These are phyloP conservation scores for Peronospora tabacina DNA, from an alignment of 352 stramenopile genomes.

Conservation along the genomic window DNA sequence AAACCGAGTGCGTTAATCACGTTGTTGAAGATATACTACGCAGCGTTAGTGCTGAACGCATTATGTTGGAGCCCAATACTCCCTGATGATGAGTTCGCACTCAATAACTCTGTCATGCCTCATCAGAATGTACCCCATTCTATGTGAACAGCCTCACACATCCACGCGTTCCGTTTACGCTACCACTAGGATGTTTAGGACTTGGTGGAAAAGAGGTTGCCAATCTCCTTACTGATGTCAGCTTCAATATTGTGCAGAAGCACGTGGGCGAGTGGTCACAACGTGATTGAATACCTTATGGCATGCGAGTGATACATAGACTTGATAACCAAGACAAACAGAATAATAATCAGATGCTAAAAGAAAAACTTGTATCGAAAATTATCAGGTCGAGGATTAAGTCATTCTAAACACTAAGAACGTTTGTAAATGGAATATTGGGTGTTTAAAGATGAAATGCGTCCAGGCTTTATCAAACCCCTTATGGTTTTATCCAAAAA, in stretches of 20 bases:
- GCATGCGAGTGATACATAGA: slow-evolving; percentile 13
- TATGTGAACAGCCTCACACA: too few species aligned
- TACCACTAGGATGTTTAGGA: too few species aligned
- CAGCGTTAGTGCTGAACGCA: too few species aligned
- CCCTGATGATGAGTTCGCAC: too few species aligned
- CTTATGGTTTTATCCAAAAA: slow-evolving; percentile 12
- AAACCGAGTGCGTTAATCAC: too few species aligned
- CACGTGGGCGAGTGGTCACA: slow-evolving; percentile 8
- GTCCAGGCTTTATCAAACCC: background rate
- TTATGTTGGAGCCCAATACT: too few species aligned
- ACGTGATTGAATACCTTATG: slow-evolving; percentile 8
- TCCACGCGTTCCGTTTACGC: too few species aligned
- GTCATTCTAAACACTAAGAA: slow-evolving; percentile 15
- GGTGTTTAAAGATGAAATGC: slow-evolving; percentile 13
- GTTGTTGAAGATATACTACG: too few species aligned
- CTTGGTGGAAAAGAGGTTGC: too few species aligned
- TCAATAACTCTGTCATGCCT: too few species aligned
- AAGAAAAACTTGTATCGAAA: background rate
- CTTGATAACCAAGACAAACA: slow-evolving; percentile 16
- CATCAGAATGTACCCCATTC: too few species aligned
- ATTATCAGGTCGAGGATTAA: slow-evolving; percentile 8
- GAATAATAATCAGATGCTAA: slow-evolving; percentile 9
- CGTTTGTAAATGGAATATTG: slow-evolving; percentile 5
- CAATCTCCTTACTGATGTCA: too few species aligned
- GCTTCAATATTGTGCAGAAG: background rate